These are phyloP conservation scores for Rhodotorula sp. DNA, from an alignment of 1,284 basidiomycete genomes.

Conservation along the genomic window DNA sequence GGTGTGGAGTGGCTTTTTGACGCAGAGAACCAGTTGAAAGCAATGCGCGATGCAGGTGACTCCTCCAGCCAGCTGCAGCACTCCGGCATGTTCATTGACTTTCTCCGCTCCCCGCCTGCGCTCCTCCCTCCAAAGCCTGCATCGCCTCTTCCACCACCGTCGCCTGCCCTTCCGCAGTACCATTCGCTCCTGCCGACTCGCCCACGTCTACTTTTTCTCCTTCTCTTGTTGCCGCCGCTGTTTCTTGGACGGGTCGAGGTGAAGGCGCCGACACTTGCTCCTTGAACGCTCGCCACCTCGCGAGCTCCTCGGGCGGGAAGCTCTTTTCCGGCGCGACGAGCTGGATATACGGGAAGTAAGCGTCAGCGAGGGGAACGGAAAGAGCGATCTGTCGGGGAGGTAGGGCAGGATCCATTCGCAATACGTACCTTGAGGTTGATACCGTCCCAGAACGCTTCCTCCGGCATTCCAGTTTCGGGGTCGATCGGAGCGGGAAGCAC, in stretches of 20 bases:
- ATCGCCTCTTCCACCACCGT: background rate
- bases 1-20: too few relatives aligned
- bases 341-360: too few relatives aligned
- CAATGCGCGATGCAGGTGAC: too few relatives aligned
- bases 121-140: too few relatives aligned
- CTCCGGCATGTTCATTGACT: background rate
- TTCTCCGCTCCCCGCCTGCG: background rate
- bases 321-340: background rate
- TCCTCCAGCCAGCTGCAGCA: too few relatives aligned
- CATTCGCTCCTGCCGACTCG: background rate
- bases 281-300: constrained; percentile 2
- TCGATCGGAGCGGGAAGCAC: constrained; percentile 9
- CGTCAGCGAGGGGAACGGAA: too few relatives aligned
- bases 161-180: background rate
- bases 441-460: constrained; percentile 38
- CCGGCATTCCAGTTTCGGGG: background rate
- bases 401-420: too few relatives aligned
- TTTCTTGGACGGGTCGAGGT: too few relatives aligned
- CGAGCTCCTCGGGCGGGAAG: background rate
- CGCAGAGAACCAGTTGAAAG: too few relatives aligned
- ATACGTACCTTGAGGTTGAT: constrained; percentile 24
- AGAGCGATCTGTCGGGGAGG: too few relatives aligned
- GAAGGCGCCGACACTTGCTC: background rate
- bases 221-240: too few relatives aligned
- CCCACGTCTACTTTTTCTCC: too few relatives aligned